Evolutionary conservation across 305 asterid species (phyloP).

Genomic region (Fraxinus angustifolia): DNA sequence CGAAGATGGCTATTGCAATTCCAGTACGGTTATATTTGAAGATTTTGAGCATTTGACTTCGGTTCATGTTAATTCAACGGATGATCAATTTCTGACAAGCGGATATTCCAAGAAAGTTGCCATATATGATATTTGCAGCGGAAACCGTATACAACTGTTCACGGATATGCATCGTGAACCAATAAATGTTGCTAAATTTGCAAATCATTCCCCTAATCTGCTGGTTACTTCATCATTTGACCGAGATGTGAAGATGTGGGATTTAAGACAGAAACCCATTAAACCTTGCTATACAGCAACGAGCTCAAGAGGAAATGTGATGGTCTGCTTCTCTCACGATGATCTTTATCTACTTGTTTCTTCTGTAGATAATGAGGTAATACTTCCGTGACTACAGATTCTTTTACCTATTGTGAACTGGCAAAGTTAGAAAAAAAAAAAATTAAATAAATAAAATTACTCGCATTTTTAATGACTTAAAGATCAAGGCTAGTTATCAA

Average conservation of each 20-base stretch:
- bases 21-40: slow-evolving; percentile 39
- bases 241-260: slow-evolving; percentile 83
- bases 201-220: slow-evolving; percentile 62
- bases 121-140: slow-evolving; percentile 58
- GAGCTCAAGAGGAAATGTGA: slow-evolving; percentile 80
- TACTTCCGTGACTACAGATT: not conserved
- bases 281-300: slow-evolving; percentile 62
- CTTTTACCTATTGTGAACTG: not conserved
- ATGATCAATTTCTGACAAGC: slow-evolving; percentile 67
- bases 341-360: slow-evolving; percentile 80
- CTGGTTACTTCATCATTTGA: slow-evolving; percentile 84
- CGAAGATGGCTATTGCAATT: slow-evolving; percentile 26
- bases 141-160: slow-evolving; percentile 51
- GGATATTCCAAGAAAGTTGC: slow-evolving; percentile 80
- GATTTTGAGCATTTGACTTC: slow-evolving; percentile 79
- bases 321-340: slow-evolving; percentile 81
- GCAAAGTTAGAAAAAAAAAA: not conserved
- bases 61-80: slow-evolving; percentile 69
- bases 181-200: slow-evolving; percentile 79
- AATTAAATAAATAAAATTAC: not conserved
- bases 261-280: slow-evolving; percentile 53
- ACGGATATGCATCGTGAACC: slow-evolving; percentile 68
- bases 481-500: not conserved
- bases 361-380: slow-evolving; percentile 84
- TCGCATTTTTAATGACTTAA: not conserved